These are phyloP conservation scores for Lichenothelia convexa DNA, from an alignment of 495 filamentous ascomycete species.

Conservation along the genomic window DNA sequence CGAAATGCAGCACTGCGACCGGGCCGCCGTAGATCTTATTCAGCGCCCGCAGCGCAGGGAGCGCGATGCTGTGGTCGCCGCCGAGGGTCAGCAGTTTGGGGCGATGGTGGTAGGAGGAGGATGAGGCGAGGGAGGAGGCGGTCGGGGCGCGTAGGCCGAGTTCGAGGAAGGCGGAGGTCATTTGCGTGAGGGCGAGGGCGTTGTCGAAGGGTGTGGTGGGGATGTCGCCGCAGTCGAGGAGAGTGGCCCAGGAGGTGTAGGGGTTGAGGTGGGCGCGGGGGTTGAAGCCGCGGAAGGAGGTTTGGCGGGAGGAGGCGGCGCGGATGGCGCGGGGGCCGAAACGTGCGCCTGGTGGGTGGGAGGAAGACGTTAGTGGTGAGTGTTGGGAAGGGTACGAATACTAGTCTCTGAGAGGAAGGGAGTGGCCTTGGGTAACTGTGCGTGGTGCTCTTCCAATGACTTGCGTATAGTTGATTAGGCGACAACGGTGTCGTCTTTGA, in stretches of 20 bases:
- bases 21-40: conserved; percentile 50
- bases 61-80: conserved; percentile 63
- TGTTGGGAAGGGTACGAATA: background rate
- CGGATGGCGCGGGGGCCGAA: conserved; percentile 73
- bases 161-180: conserved; percentile 57
- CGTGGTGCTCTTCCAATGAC: too few species aligned
- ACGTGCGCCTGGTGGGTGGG: conserved; percentile 38
- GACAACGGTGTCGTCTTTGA: too few species aligned
- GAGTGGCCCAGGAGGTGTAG: conserved; percentile 50
- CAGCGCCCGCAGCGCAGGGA: conserved; percentile 57
- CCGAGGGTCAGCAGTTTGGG: conserved; percentile 63
- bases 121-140: conserved; percentile 15
- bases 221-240: conserved; percentile 71
- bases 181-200: conserved; percentile 52
- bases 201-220: conserved; percentile 69
- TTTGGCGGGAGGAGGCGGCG: conserved; percentile 56
- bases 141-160: conserved; percentile 34
- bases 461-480: conserved; percentile 9
- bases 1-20: conserved; percentile 69
- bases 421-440: too few species aligned
- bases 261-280: conserved; percentile 61
- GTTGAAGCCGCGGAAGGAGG: conserved; percentile 58
- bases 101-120: conserved; percentile 20
- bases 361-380: conserved; percentile 13
- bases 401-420: too few species aligned